Conservation (phyloP, 164 flowering plant genomes). For the Taxillus chinensis region DNA sequence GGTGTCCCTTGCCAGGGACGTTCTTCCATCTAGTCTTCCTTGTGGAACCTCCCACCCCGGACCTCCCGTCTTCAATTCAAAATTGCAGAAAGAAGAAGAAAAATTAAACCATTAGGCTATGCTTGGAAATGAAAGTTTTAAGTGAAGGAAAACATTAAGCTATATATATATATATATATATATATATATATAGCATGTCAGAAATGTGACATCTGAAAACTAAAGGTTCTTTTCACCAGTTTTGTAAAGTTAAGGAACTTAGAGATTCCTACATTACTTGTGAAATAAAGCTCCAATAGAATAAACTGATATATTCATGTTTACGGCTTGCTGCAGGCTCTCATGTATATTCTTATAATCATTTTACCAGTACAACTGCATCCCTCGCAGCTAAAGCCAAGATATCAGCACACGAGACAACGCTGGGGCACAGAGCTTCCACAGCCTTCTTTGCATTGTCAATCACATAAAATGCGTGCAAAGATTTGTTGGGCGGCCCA, state of each 20-base stretch:
- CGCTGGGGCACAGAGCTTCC: conserved; percentile 42
- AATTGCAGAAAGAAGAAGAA: neutral
- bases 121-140: too few relatives aligned
- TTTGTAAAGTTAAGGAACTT: too few relatives aligned
- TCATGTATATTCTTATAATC: neutral
- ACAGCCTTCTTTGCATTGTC: conserved; percentile 41
- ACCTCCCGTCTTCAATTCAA: conserved; percentile 1
- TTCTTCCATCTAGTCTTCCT: conserved; percentile 11
- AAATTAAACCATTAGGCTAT: too few relatives aligned
- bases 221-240: too few relatives aligned
- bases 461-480: conserved; percentile 52
- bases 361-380: conserved; percentile 35
- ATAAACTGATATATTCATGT: too few relatives aligned
- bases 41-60: conserved; percentile 1
- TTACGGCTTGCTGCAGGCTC: too few relatives aligned
- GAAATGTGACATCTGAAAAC: too few relatives aligned
- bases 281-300: too few relatives aligned
- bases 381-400: conserved; percentile 50
- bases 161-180: too few relatives aligned
- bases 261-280: too few relatives aligned
- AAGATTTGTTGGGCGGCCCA: conserved; percentile 40
- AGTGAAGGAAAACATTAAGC: too few relatives aligned
- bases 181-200: too few relatives aligned
- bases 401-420: conserved; percentile 56
- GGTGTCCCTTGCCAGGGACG: conserved; percentile 25